Conservation (phyloP, 495 filamentous ascomycete genomes). For the Penicillium salamii region DNA sequence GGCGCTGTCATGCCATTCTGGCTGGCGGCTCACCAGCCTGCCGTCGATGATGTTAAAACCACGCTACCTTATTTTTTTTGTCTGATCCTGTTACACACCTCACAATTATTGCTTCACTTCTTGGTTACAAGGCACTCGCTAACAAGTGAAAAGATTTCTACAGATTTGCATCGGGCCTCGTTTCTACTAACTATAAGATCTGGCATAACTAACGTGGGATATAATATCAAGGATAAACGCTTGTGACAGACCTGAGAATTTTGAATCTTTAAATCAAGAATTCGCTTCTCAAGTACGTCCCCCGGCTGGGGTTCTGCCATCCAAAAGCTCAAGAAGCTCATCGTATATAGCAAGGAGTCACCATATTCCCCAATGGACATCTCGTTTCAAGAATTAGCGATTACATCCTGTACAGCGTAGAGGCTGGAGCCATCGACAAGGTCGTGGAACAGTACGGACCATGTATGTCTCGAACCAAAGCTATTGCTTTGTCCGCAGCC, state of each 20-base stretch:
- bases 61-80: constrained; percentile 91
- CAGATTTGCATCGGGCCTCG: background rate
- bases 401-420: constrained; percentile 97
- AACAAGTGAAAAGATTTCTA: constrained; percentile 11
- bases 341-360: constrained; percentile 45
- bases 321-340: constrained; percentile 32
- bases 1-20: constrained; percentile 50
- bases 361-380: constrained; percentile 86
- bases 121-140: constrained; percentile 8
- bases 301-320: constrained; percentile 33
- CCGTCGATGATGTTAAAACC: constrained; percentile 93
- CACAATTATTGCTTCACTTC: constrained; percentile 6
- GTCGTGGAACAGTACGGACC: constrained; percentile 85
- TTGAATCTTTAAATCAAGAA: constrained; percentile 70
- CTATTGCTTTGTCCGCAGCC: background rate
- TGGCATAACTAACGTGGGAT: constrained; percentile 31
- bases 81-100: constrained; percentile 59
- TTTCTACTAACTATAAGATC: background rate
- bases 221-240: constrained; percentile 73
- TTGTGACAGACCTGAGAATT: constrained; percentile 85
- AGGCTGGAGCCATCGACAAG: constrained; percentile 81
- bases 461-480: constrained; percentile 59
- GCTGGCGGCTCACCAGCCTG: constrained; percentile 35
- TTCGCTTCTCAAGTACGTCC: constrained; percentile 68
- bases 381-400: constrained; percentile 91